A percentile compares a stretch with the other conserved stretches of the same genome.
phyloP scores from a whole-genome alignment of 257 asterid genomes.

The Scutellaria baicalensis region DNA sequence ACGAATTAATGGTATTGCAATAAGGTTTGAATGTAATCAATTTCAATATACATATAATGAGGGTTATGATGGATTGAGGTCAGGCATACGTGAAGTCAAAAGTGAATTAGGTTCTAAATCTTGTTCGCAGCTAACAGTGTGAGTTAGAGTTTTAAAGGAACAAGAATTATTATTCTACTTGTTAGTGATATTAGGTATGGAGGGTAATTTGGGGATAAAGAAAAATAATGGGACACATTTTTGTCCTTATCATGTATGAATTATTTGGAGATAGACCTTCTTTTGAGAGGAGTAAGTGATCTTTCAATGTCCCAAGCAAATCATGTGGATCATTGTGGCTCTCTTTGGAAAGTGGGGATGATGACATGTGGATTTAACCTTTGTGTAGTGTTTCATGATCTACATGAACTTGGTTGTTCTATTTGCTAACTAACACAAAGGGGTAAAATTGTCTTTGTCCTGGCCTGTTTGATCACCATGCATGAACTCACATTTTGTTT shows the following conservation, averaged over 20 bases:
- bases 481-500: no score
- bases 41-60: no score
- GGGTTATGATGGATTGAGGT: no score
- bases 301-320: conserved; percentile 55
- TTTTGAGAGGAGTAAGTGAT: conserved; percentile 35
- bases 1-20: no score
- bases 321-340: conserved; percentile 46
- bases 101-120: no score
- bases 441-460: background rate
- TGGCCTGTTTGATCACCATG: background rate
- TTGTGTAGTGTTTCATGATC: conserved; percentile 19
- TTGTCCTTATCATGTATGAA: background rate
- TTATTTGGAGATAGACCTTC: conserved; percentile 19
- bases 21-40: no score
- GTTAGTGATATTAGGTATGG: background rate
- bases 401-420: conserved; percentile 6
- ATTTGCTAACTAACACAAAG: no score
- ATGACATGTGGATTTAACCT: background rate
- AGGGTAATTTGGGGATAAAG: background rate
- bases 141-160: no score
- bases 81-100: no score
- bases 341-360: conserved; percentile 33
- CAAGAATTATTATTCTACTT: no score
- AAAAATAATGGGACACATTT: conserved; percentile 4
- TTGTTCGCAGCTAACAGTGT: no score